Base-by-base conservation (phyloP, 2,329 filamentous ascomycete species). In the Beauveria brongniartii region DNA sequence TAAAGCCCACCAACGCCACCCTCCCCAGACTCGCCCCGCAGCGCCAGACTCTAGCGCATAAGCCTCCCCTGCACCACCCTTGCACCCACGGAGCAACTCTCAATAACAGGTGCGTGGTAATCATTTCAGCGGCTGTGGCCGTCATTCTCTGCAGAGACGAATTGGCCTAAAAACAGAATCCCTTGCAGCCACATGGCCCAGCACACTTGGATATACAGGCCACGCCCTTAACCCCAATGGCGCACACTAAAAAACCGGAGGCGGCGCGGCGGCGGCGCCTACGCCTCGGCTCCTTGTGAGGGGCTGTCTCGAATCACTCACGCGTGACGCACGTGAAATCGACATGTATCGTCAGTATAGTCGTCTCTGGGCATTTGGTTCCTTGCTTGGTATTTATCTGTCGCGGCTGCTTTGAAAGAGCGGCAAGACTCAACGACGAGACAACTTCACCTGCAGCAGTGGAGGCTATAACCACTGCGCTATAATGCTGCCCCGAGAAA, bases 201-300 rank as follows among this genome's bases (percentile, higher is more conserved):
- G n/a, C 26, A 37, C 34, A 37, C 34, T 16, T 16, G 26, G n/a
- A n/a, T n/a, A n/a, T n/a, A 55, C 5, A 37, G 22, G 10, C 34
- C 2, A 16, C 34, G 34, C 10, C 34, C 26, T 41, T 43, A 40
- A 14, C 46, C 53, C 24, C 4, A n/a, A 51, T 44, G 48, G 48
- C 57, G 40, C 48, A 30, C 43, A 60, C 48, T 46, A 60, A 54
- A 58, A 58, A n/a, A 20, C n/a, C 41, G 40, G 26, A 40, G 54
- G 54, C 40, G 26, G 53, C 55, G 44, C 50, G 18, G 37, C 37
- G n/a, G 41, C 57, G 40, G 50, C 47, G 28, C 5, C 5, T 40
- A 26, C 53, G 52, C 59, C 59, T 61, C 59, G 59, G 59, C 53
- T 61, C 22, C 59, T 61, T 61, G 53, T 61, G 52, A 61, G 34